Conservation (phyloP, 345 rosid species). For the Gynandropsis gynandra region DNA sequence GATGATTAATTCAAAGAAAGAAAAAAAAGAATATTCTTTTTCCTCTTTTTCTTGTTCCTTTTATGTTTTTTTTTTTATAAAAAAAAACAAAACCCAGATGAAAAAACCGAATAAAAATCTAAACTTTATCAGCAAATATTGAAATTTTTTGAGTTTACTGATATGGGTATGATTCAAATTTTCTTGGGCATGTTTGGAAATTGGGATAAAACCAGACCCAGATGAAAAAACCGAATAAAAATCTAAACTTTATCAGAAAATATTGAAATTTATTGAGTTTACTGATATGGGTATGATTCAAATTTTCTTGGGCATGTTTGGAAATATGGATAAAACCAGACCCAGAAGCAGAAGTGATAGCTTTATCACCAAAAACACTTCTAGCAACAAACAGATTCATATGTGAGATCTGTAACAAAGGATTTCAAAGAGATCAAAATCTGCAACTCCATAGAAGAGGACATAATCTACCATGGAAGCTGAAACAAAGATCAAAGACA, state of each 20-base stretch:
- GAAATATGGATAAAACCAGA: conserved; percentile 29
- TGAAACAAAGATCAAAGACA: conserved; percentile 60
- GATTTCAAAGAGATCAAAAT: conserved; percentile 79
- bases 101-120: not conserved
- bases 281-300: not conserved
- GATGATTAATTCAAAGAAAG: too few species aligned
- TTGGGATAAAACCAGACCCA: conserved; percentile 42
- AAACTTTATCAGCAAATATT: not conserved
- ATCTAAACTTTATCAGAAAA: not conserved
- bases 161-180: not conserved
- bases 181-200: not conserved
- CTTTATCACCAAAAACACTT: conserved; percentile 68
- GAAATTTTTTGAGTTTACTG: not conserved
- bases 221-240: conserved; percentile 20
- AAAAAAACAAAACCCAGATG: conserved; percentile 2
- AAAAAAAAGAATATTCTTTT: conserved; percentile 10
- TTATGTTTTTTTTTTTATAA: conserved; percentile 7
- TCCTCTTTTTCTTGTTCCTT: conserved; percentile 11
- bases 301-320: not conserved
- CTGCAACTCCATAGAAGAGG: conserved; percentile 82
- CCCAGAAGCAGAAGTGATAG: conserved; percentile 84
- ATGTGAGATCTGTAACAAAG: conserved; percentile 74
- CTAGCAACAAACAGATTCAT: conserved; percentile 79
- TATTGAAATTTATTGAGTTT: not conserved
- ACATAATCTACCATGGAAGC: conserved; percentile 79